Conservation (phyloP, 495 filamentous ascomycete species). For the Chaetomium cochliodes region DNA sequence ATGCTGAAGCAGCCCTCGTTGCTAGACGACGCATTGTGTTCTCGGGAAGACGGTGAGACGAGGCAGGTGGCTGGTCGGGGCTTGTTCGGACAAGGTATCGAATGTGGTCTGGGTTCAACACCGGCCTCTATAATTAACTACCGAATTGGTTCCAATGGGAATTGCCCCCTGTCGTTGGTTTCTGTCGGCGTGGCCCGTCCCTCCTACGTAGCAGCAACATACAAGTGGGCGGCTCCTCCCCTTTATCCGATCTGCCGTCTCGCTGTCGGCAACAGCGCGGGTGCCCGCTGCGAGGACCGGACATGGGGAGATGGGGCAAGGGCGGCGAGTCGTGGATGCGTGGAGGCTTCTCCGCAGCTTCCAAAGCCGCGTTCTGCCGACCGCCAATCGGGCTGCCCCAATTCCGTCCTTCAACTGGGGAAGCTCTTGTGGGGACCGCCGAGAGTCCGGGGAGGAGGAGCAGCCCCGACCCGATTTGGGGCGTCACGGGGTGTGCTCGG, state of each 20-base stretch:
- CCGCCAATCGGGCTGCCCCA: conserved; percentile 19
- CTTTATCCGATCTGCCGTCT: conserved; percentile 25
- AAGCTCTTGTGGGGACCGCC: conserved; percentile 14
- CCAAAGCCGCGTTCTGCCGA: conserved; percentile 29
- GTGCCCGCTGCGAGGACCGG: conserved; percentile 6
- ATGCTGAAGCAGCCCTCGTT: conserved; percentile 34
- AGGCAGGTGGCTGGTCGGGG: not conserved
- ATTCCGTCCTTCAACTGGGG: conserved; percentile 14
- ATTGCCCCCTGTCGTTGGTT: conserved; percentile 13
- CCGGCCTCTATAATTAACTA: conserved; percentile 14
- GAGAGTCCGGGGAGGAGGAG: conserved; percentile 17
- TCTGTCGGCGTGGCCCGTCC: not conserved
- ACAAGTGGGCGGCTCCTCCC: conserved; percentile 15
- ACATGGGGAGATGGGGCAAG: conserved; percentile 6
- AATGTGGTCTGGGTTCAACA: not conserved
- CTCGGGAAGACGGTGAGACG: not conserved
- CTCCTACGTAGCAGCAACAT: not conserved
- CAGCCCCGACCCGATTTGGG: conserved; percentile 8
- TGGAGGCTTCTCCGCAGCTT: conserved; percentile 11
- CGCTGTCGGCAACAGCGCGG: conserved; percentile 1
- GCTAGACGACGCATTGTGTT: conserved; percentile 45
- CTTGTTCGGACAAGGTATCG: not conserved
- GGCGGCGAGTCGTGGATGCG: conserved; percentile 10
- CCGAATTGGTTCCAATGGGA: conserved; percentile 6
- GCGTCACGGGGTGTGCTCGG: conserved; percentile 4